These are phyloP conservation scores for Neonectria faginata DNA, from an alignment of 2,329 filamentous ascomycete species.

Conservation along the genomic window DNA sequence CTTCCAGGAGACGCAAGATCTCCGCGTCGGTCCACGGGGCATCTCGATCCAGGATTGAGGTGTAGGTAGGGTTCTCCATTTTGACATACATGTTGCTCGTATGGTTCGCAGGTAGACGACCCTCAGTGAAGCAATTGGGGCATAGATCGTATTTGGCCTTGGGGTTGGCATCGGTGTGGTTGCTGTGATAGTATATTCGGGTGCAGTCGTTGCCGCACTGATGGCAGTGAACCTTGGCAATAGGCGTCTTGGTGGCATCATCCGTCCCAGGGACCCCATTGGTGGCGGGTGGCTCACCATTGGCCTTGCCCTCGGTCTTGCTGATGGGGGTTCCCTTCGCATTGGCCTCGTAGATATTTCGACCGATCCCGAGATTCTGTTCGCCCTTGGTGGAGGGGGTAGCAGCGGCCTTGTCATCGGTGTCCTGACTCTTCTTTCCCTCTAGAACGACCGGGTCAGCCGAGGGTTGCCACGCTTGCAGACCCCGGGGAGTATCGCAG, in stretches of 20 bases:
- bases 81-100: conserved; percentile 85
- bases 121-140: conserved; percentile 89
- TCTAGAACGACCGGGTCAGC: conserved; percentile 76
- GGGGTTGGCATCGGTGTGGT: conserved; percentile 67
- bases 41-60: conserved; percentile 82
- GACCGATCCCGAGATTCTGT: conserved; percentile 89
- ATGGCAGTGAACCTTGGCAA: conserved; percentile 83
- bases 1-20: conserved; percentile 88
- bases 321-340: conserved; percentile 81
- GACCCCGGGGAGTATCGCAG: conserved; percentile 92
- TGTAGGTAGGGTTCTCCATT: conserved; percentile 88
- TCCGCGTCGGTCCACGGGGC: conserved; percentile 93
- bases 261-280: conserved; percentile 73
- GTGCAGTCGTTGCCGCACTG: conserved; percentile 93
- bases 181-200: conserved; percentile 70
- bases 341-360: conserved; percentile 94
- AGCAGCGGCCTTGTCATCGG: conserved; percentile 78
- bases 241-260: conserved; percentile 73
- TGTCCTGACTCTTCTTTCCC: conserved; percentile 72
- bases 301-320: conserved; percentile 77
- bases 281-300: conserved; percentile 76
- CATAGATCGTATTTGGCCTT: conserved; percentile 89
- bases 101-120: conserved; percentile 83
- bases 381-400: conserved; percentile 78
- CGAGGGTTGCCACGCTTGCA: conserved; percentile 94